These are phyloP conservation scores for Zizania palustris DNA, from an alignment of 202 grass and related monocot genomes.

Conservation along the genomic window DNA sequence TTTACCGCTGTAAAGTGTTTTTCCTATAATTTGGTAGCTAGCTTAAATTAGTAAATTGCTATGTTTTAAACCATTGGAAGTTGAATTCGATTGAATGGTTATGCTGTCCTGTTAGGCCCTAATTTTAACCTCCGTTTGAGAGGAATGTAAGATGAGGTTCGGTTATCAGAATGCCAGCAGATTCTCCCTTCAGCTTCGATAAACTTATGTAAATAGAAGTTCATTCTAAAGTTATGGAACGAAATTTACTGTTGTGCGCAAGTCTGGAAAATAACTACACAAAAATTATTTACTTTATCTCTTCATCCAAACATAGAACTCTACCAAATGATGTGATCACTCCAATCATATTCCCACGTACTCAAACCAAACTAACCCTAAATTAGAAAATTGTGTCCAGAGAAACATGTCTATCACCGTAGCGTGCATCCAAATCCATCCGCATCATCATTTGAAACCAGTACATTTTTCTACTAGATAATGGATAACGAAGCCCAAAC, in stretches of 20 bases:
- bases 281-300: too few species aligned
- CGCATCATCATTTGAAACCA: not conserved
- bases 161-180: not conserved
- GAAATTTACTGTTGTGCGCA: not conserved
- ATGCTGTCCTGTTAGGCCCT: not conserved
- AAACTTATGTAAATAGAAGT: too few species aligned
- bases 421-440: constrained; percentile 8
- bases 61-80: not conserved
- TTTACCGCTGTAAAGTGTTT: not conserved
- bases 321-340: too few species aligned
- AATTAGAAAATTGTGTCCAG: not conserved
- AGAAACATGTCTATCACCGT: not conserved
- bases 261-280: not conserved
- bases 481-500: not conserved
- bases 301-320: too few species aligned
- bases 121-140: not conserved
- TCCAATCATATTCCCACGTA: too few species aligned
- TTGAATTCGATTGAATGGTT: not conserved
- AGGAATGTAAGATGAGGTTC: not conserved
- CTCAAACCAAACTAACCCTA: too few species aligned
- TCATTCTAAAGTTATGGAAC: not conserved
- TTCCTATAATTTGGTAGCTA: not conserved
- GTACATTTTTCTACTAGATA: too few species aligned
- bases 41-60: not conserved
- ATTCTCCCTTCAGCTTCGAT: not conserved